phyloP scores from a whole-genome alignment of 139 green algal species.

The Chlorella sp. region DNA sequence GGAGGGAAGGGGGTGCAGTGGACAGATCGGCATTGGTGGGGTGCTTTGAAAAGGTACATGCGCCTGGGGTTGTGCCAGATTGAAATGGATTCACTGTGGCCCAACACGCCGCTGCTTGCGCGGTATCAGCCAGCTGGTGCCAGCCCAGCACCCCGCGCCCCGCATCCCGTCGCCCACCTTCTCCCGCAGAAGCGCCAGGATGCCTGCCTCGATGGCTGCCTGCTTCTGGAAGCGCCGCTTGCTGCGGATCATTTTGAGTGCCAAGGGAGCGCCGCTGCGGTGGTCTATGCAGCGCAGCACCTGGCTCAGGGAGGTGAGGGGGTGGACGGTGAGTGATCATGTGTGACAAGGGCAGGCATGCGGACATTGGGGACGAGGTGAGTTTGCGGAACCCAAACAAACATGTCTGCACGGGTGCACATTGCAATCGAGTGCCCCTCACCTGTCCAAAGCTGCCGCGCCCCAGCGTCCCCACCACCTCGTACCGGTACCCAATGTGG shows the following conservation, averaged over 20 bases:
- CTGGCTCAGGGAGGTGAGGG: not conserved
- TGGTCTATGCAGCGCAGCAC: slow-evolving; percentile 80
- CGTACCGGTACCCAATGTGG: slow-evolving; percentile 63
- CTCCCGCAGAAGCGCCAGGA: slow-evolving; percentile 89
- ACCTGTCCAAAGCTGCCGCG: slow-evolving; percentile 94
- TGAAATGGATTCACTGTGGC: too few relatives aligned
- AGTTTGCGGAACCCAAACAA: not conserved
- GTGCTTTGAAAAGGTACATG: not conserved
- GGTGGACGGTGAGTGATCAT: not conserved
- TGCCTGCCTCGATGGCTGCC: slow-evolving; percentile 83
- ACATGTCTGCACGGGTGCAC: not conserved
- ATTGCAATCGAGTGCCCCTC: not conserved
- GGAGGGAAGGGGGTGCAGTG: not conserved
- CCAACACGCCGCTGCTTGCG: too few relatives aligned
- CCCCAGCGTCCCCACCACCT: slow-evolving; percentile 82
- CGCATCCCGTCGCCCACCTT: not conserved
- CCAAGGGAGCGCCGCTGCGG: slow-evolving; percentile 44
- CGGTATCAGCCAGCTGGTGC: not conserved
- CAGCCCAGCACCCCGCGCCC: not conserved
- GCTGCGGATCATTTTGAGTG: slow-evolving; percentile 98
- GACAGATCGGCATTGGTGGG: not conserved
- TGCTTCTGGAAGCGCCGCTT: slow-evolving; percentile 91
- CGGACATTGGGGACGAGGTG: not conserved
- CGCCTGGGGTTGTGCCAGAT: not conserved
- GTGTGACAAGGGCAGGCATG: not conserved